Evolutionary conservation across 768 basidiomycete species (phyloP), one percentile per base, ranked within the genome.

Genomic region (Termitomyces sp.): DNA sequence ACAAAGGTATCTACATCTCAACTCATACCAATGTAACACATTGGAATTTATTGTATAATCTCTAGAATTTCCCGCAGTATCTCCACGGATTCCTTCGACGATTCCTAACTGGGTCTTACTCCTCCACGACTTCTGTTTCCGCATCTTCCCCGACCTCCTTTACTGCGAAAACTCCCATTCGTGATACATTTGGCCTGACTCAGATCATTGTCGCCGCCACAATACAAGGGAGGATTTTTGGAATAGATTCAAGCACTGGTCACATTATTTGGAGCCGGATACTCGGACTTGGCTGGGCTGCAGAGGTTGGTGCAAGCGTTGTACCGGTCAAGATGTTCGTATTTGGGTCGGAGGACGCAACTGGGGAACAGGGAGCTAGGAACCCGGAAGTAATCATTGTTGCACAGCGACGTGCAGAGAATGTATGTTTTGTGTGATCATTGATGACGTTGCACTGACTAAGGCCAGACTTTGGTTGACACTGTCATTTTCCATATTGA

Each of bases 161-260:
- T 12, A 28, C 24, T 4, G 37, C 49, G 5, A 50, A 28, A 14
- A 17, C 50, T 19, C 73, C 86, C 0, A 71, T 75, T 55, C 82
- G 90, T 5, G 93, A 95, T 63, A 69, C 84, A 0, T 96, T 95
- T 65, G 93, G 93, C 0, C 92, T 97, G 71, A 78, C 87, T 37
- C 91, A 97, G 65, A 68, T 97, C 28, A 80, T 95, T 44, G 80
- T 96, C 4, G 78, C 75, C 6, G 88, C 84, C 0, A 92, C 89
- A 3, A 60, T 74, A 0, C 74, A 79, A 28, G 92, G 93, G 2
- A 93, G 91, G 63, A 60, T 94, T 0, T 93, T 84, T 63, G 94
- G 85, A 0, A 70, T 98, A 42, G 93, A 97, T 62, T 87, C 90
- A 1, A 80, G 83, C 10, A 88, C 76, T 43, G 94, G 94, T 0